Conservation (phyloP, 345 rosid species). For the Dimocarpus longan region DNA sequence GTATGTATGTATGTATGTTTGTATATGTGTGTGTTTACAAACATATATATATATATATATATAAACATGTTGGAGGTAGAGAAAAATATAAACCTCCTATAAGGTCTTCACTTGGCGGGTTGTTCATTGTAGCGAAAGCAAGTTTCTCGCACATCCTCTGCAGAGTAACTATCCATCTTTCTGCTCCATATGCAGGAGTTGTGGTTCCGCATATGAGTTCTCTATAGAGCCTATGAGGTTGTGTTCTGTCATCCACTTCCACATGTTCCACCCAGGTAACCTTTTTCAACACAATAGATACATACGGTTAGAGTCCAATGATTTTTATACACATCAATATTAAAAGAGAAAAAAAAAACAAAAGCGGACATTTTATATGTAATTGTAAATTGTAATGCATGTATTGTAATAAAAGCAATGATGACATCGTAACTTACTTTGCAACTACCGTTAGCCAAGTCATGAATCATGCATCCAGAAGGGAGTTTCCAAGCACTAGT, state of each 20-base stretch:
- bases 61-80: not conserved
- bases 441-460: conserved; percentile 49
- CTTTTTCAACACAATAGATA: conserved; percentile 24
- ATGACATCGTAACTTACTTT: conserved; percentile 35
- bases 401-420: too few species aligned
- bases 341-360: not conserved
- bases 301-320: not conserved
- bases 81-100: conserved; percentile 30
- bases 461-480: conserved; percentile 75
- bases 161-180: conserved; percentile 59
- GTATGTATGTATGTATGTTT: too few species aligned
- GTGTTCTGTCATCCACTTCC: conserved; percentile 58
- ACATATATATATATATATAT: too few species aligned
- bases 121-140: conserved; percentile 24
- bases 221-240: conserved; percentile 56
- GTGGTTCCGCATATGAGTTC: conserved; percentile 38
- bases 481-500: conserved; percentile 67
- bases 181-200: conserved; percentile 60
- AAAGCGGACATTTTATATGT: too few species aligned
- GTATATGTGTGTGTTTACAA: too few species aligned
- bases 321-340: not conserved
- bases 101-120: conserved; percentile 23
- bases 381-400: too few species aligned
- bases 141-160: conserved; percentile 68
- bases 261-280: conserved; percentile 85